These are phyloP conservation scores for Gymnopilus dilepis DNA, from an alignment of 768 basidiomycete genomes.

Conservation along the genomic window DNA sequence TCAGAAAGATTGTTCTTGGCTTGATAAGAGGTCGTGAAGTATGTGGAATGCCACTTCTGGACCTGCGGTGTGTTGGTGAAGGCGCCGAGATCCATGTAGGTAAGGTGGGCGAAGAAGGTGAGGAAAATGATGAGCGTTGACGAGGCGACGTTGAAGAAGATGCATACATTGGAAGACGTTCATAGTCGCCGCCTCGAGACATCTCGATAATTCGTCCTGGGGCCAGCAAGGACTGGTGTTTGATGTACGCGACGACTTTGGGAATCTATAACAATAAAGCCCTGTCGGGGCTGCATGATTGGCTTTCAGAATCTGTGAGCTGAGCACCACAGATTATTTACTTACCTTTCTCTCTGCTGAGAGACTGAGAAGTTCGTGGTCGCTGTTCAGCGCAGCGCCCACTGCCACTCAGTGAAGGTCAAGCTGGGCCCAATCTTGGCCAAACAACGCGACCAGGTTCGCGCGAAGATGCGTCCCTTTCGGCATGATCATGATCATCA, in stretches of 20 bases:
- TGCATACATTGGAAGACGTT: conserved; percentile 57
- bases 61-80: conserved; percentile 30
- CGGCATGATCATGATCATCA: not conserved
- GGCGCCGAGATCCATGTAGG: conserved; percentile 23
- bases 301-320: not conserved
- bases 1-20: conserved; percentile 40
- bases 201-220: conserved; percentile 22
- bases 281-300: too few species aligned
- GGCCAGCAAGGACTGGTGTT: not conserved
- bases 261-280: too few species aligned
- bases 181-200: conserved; percentile 47
- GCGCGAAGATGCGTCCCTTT: not conserved
- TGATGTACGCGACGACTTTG: too few species aligned
- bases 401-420: not conserved
- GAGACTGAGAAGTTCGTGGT: not conserved
- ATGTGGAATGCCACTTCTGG: conserved; percentile 29
- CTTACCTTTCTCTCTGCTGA: not conserved
- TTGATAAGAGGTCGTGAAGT: conserved; percentile 33
- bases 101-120: conserved; percentile 26
- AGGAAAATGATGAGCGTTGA: conserved; percentile 29
- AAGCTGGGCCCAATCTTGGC: not conserved
- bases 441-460: conserved; percentile 9
- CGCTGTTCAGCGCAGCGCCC: not conserved
- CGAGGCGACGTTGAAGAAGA: conserved; percentile 25
- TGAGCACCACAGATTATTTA: too few species aligned